Percentiles rank a stretch among this genome's conserved stretches.
Evolutionary conservation across 192 early-diverging fungal genomes (phyloP).

Genomic region (Funneliformis mosseae): DNA sequence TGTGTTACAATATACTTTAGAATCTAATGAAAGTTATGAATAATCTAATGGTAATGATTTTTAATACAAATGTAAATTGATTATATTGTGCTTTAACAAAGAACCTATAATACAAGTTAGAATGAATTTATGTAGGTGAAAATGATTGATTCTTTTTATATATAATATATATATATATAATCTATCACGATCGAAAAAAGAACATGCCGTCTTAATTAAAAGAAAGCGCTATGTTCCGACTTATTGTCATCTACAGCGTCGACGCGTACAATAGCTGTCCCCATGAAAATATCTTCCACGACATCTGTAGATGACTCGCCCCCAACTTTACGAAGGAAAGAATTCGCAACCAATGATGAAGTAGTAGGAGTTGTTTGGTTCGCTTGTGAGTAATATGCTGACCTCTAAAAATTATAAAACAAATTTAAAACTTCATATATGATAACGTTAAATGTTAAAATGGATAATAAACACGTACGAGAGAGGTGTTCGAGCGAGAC

Average conservation of each 20-base stretch:
- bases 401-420: neutral
- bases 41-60: neutral
- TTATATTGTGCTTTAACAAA: neutral
- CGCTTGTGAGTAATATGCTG: slow-evolving; percentile 20
- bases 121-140: neutral
- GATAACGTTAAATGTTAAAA: neutral
- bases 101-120: neutral
- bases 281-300: slow-evolving; percentile 28
- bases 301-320: slow-evolving; percentile 19
- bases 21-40: neutral
- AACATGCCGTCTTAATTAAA: neutral
- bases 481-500: slow-evolving; percentile 18
- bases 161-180: too few relatives aligned
- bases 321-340: slow-evolving; percentile 1
- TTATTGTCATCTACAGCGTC: neutral
- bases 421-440: neutral
- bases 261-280: neutral
- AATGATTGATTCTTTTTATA: neutral
- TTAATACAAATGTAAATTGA: neutral
- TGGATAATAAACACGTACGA: neutral
- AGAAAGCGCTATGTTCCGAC: neutral
- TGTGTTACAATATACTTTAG: too few relatives aligned
- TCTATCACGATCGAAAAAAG: too few relatives aligned
- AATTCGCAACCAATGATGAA: slow-evolving; percentile 1
- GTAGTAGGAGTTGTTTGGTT: neutral